Percentiles rank a stretch among this genome's conserved stretches.
phyloP scores from a whole-genome alignment of 2,329 filamentous ascomycete genomes.

The Talaromyces sp. region DNA sequence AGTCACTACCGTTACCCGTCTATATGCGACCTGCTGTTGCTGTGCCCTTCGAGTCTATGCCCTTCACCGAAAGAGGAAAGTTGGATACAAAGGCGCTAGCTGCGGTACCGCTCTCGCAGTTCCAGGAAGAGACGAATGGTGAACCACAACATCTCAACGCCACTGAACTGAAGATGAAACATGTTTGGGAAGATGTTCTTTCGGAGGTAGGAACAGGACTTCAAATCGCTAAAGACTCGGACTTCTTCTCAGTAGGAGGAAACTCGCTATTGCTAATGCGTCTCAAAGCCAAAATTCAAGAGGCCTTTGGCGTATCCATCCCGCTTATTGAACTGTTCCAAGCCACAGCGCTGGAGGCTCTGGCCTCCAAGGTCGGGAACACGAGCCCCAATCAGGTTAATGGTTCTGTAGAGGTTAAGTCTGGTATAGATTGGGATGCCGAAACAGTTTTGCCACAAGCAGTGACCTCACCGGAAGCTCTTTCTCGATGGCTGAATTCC shows the following conservation, averaged over 20 bases:
- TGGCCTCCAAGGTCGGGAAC: no score
- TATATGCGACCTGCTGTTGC: constrained; percentile 33
- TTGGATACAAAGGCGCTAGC: constrained; percentile 17
- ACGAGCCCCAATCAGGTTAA: no score
- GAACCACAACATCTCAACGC: no score
- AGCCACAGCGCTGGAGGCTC: no score
- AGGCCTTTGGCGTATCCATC: constrained; percentile 15
- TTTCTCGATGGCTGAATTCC: no score
- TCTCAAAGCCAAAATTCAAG: neutral
- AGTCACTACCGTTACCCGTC: constrained; percentile 18
- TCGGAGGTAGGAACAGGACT: neutral
- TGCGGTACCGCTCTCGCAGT: no score
- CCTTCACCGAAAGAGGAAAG: constrained; percentile 25
- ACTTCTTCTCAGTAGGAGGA: constrained; percentile 34
- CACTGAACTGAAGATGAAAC: constrained; percentile 21
- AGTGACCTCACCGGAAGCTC: no score
- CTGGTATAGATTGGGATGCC: no score
- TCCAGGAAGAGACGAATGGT: no score
- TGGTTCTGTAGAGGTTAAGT: no score
- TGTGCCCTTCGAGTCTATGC: constrained; percentile 22
- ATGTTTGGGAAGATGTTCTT: constrained; percentile 15
- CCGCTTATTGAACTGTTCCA: constrained; percentile 2
- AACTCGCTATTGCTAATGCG: constrained; percentile 25
- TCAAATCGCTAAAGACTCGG: constrained; percentile 8
- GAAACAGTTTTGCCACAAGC: no score